Conservation (phyloP, 2,329 filamentous ascomycete species). For the Xylaria polymorpha region DNA sequence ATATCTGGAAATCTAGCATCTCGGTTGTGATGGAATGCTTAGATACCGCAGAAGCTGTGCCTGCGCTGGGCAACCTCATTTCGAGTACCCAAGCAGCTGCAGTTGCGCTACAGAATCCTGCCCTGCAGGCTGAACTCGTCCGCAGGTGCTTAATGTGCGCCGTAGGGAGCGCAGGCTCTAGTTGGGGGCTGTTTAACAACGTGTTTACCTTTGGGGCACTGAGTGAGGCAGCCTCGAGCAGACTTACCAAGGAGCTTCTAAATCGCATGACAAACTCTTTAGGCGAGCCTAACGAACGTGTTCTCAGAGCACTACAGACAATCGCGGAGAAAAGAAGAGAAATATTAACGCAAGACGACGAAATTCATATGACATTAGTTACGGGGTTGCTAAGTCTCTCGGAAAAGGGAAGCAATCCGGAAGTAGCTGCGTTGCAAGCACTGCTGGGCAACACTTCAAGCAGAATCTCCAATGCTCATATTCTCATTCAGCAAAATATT, state of each 20-base stretch:
- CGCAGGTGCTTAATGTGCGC: constrained; percentile 55
- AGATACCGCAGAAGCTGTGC: constrained; percentile 48
- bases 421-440: constrained; percentile 57
- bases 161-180: constrained; percentile 46
- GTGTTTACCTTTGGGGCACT: constrained; percentile 59
- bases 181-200: constrained; percentile 62
- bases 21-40: constrained; percentile 54
- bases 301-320: constrained; percentile 60
- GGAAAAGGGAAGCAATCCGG: constrained; percentile 58
- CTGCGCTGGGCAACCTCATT: constrained; percentile 59
- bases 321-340: constrained; percentile 59
- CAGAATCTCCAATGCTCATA: constrained; percentile 59
- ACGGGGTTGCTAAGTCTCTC: constrained; percentile 65
- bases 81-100: constrained; percentile 56
- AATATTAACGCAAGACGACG: constrained; percentile 58
- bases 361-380: constrained; percentile 62
- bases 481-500: constrained; percentile 67
- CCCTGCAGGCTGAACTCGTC: constrained; percentile 62
- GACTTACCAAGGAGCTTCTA: constrained; percentile 52
- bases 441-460: constrained; percentile 59
- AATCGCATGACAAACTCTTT: constrained; percentile 38
- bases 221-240: constrained; percentile 50
- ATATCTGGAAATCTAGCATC: constrained; percentile 60
- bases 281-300: constrained; percentile 44
- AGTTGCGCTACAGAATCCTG: constrained; percentile 54